Evolutionary conservation across 495 filamentous ascomycete species (phyloP).

Genomic region (Neurospora intermedia): DNA sequence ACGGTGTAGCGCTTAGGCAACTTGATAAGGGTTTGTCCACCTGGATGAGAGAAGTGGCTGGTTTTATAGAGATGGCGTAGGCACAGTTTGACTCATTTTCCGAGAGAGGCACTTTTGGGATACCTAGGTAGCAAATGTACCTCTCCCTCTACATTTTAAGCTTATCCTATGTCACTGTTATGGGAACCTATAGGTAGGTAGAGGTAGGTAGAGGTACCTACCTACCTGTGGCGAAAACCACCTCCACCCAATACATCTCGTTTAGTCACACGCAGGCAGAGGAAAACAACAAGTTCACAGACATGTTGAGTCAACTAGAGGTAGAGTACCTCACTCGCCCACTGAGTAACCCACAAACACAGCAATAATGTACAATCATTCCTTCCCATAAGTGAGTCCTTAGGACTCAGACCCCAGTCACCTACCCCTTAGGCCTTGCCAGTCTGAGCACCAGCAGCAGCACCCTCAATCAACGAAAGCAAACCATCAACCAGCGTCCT

Average conservation of each 20-base stretch:
- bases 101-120: too few relatives aligned
- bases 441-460: not conserved
- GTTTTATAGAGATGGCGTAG: not conserved
- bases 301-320: not conserved
- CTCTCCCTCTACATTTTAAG: too few relatives aligned
- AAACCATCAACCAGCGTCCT: constrained; percentile 5
- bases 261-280: too few relatives aligned
- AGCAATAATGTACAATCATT: not conserved
- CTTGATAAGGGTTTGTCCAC: too few relatives aligned
- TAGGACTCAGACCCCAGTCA: not conserved
- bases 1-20: not conserved
- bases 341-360: not conserved
- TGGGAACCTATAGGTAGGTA: too few relatives aligned
- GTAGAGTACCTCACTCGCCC: not conserved
- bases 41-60: not conserved
- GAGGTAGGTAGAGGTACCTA: not conserved
- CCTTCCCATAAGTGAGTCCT: not conserved
- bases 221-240: too few relatives aligned
- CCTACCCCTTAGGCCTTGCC: not conserved
- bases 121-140: too few relatives aligned
- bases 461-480: not conserved
- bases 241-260: not conserved
- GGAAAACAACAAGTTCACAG: too few relatives aligned
- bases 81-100: not conserved
- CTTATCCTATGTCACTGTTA: too few relatives aligned